Percentiles rank a stretch among this genome's conserved stretches.
phyloP scores from a whole-genome alignment of 345 rosid genomes.

The Citrus cavaleriei region DNA sequence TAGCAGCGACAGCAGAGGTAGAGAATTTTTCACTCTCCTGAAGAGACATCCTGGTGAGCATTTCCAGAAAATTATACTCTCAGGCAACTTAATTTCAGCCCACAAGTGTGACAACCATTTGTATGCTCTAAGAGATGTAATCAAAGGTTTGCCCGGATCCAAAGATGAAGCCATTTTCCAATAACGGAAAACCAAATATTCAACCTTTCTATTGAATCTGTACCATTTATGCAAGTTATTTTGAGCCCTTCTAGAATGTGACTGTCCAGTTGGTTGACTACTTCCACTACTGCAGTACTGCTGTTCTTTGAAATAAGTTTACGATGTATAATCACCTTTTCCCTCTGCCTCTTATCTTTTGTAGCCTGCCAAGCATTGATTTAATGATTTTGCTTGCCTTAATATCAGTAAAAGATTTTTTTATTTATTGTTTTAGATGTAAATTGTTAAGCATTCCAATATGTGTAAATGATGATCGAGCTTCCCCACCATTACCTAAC shows the following conservation, averaged over 20 bases:
- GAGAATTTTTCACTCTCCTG: slow-evolving; percentile 71
- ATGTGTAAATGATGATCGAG: slow-evolving; percentile 11
- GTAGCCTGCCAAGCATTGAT: background rate
- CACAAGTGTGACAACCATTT: slow-evolving; percentile 92
- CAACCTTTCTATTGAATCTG: background rate
- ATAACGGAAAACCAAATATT: background rate
- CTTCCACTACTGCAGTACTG: background rate
- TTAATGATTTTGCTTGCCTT: background rate
- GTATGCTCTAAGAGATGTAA: slow-evolving; percentile 79
- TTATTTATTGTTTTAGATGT: background rate
- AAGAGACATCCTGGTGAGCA: slow-evolving; percentile 81
- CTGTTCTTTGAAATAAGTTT: background rate
- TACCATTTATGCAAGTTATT: background rate
- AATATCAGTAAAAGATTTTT: background rate
- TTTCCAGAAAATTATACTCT: slow-evolving; percentile 78
- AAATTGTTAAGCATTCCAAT: background rate
- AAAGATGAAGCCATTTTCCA: slow-evolving; percentile 43
- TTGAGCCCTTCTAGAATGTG: background rate
- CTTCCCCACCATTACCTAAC: slow-evolving; percentile 35
- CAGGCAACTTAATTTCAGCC: slow-evolving; percentile 76
- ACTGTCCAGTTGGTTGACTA: background rate
- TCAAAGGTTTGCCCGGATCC: slow-evolving; percentile 64
- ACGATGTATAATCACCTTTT: background rate
- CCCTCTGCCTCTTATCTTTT: background rate
- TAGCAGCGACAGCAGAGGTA: slow-evolving; percentile 18